Conservation (phyloP, 257 asterid species). For the Lantana camara region DNA sequence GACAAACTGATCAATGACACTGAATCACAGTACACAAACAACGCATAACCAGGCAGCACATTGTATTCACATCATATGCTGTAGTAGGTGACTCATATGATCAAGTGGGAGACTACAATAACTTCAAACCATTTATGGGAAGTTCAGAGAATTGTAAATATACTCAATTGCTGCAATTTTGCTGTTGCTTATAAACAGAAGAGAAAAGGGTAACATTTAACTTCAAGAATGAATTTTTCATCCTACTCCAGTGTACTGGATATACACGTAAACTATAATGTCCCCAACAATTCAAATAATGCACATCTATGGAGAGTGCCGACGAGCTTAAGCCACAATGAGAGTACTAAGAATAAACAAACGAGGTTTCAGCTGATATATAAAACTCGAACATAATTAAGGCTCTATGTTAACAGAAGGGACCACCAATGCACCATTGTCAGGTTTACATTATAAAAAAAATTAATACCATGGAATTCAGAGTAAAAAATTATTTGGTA, state of each 20-base stretch:
- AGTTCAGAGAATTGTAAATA: not conserved
- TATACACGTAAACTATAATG: not conserved
- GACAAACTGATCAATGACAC: not conserved
- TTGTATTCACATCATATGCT: not conserved
- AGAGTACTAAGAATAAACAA: not conserved
- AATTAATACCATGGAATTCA: not conserved
- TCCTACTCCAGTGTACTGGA: not conserved
- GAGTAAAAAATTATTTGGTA: not conserved
- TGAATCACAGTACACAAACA: not conserved
- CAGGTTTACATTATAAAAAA: not conserved
- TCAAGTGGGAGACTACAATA: not conserved
- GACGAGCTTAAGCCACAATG: slow-evolving; percentile 2
- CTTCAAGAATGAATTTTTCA: not conserved
- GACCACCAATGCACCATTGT: not conserved
- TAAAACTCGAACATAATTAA: not conserved
- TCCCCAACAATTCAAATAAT: not conserved
- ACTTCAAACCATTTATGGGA: not conserved
- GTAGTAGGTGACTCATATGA: no score
- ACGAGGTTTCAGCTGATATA: not conserved
- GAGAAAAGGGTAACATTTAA: not conserved
- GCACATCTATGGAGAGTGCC: not conserved
- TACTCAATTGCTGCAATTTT: not conserved
- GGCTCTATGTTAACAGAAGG: slow-evolving; percentile 3
- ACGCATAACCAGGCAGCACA: slow-evolving; percentile 1
- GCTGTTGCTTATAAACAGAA: not conserved